A percentile compares a stretch with the other conserved stretches of the same genome.
Conservation (phyloP, 352 stramenopile genomes). For the Phytophthora citricola region DNA sequence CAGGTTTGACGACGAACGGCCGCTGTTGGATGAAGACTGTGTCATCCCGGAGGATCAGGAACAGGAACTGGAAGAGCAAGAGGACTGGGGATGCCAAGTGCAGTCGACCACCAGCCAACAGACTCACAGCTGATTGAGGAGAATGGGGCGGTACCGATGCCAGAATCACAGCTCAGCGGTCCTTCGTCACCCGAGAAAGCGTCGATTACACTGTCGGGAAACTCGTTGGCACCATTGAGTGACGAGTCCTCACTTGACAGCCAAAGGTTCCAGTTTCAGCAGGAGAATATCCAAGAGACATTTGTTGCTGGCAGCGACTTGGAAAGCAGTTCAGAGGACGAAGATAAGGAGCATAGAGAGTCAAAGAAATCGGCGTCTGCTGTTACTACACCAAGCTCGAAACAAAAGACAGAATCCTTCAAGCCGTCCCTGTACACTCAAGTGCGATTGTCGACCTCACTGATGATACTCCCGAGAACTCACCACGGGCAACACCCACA, state of each 20-base stretch:
- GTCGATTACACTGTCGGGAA: conserved; percentile 17
- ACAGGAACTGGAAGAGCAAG: conserved; percentile 55
- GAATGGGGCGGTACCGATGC: conserved; percentile 51
- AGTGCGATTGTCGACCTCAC: conserved; percentile 30
- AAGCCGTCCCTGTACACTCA: background rate
- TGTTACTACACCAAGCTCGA: conserved; percentile 3
- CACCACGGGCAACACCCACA: background rate
- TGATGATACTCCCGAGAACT: conserved; percentile 12
- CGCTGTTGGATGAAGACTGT: conserved; percentile 63
- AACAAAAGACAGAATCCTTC: background rate
- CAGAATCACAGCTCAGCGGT: conserved; percentile 30
- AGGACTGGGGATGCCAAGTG: conserved; percentile 46
- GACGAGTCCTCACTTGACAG: conserved; percentile 34
- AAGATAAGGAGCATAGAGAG: conserved; percentile 9
- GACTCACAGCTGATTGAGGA: conserved; percentile 81
- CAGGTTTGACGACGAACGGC: conserved; percentile 49
- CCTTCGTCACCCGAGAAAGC: conserved; percentile 8
- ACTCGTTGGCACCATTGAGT: conserved; percentile 18
- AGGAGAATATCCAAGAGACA: conserved; percentile 57
- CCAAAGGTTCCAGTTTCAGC: conserved; percentile 50
- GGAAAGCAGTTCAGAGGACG: conserved; percentile 49
- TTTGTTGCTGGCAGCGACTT: conserved; percentile 59
- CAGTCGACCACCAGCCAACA: conserved; percentile 28
- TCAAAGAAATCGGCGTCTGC: conserved; percentile 5
- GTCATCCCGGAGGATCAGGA: conserved; percentile 73